Evolutionary conservation across 257 asterid species (phyloP).

Genomic region (Solanum boliviense): DNA sequence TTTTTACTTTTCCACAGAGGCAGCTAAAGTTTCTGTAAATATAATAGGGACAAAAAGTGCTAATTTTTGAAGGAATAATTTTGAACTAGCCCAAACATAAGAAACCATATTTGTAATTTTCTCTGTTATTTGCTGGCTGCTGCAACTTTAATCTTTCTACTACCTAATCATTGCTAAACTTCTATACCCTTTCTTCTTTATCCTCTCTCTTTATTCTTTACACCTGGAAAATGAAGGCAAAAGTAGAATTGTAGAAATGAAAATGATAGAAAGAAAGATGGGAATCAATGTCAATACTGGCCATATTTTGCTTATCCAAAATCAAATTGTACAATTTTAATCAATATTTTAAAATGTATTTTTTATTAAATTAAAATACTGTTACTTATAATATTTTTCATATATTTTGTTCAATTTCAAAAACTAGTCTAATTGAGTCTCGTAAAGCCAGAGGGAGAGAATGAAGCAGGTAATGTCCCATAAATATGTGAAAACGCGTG

Average conservation of each 20-base stretch:
- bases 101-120: background rate
- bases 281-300: background rate
- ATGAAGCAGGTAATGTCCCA: background rate
- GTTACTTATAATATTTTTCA: no score
- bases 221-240: background rate
- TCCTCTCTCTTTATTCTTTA: background rate
- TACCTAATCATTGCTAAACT: background rate
- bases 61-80: background rate
- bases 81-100: background rate
- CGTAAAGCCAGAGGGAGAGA: no score
- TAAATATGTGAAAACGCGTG: constrained; percentile 10
- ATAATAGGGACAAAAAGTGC: background rate
- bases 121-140: background rate
- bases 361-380: no score
- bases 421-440: background rate
- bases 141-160: background rate
- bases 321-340: no score
- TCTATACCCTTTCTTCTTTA: background rate
- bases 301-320: background rate
- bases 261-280: background rate
- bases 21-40: background rate
- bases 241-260: background rate
- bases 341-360: no score
- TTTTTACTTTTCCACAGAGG: background rate
- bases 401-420: no score